These are phyloP conservation scores for Myxozyma sirexii DNA, from an alignment of 805 yeast species.

Conservation along the genomic window DNA sequence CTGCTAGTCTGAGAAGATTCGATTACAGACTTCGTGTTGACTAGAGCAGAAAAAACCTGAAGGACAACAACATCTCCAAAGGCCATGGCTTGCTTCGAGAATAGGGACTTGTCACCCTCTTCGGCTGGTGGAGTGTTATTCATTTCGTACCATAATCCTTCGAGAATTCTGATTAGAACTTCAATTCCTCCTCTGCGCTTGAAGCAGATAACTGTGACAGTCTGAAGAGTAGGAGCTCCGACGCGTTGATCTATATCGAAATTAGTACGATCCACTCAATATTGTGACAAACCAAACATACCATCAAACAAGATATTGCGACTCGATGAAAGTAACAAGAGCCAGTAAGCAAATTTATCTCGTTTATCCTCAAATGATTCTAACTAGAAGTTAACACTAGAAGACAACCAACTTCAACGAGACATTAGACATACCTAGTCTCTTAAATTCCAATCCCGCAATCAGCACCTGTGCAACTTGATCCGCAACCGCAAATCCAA, in stretches of 20 bases:
- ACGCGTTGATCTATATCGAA: constrained; percentile 22
- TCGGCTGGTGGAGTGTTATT: constrained; percentile 16
- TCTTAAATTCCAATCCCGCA: constrained; percentile 27
- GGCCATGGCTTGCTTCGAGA: constrained; percentile 30
- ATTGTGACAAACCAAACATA: background rate
- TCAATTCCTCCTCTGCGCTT: constrained; percentile 40
- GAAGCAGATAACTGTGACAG: constrained; percentile 38
- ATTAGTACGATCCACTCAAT: background rate
- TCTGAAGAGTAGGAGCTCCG: constrained; percentile 20
- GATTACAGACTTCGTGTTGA: constrained; percentile 37
- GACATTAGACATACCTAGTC: constrained; percentile 25
- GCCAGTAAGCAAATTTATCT: constrained; percentile 31
- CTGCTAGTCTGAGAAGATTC: constrained; percentile 38
- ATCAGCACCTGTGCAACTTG: constrained; percentile 34
- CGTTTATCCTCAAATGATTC: constrained; percentile 23
- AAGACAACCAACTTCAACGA: too few relatives aligned
- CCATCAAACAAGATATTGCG: constrained; percentile 29
- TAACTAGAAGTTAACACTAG: background rate
- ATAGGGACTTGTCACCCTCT: constrained; percentile 19
- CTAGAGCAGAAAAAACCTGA: constrained; percentile 35
- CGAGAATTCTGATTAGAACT: constrained; percentile 34
- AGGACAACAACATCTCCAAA: constrained; percentile 36
- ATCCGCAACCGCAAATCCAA: constrained; percentile 39
- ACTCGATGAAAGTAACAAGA: constrained; percentile 25
- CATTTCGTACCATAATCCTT: constrained; percentile 25